Percentiles rank a stretch among this genome's conserved stretches.
These are phyloP conservation scores for Zopfochytrium polystomum DNA, from an alignment of 371 early-diverging fungal genomes.

Conservation along the genomic window DNA sequence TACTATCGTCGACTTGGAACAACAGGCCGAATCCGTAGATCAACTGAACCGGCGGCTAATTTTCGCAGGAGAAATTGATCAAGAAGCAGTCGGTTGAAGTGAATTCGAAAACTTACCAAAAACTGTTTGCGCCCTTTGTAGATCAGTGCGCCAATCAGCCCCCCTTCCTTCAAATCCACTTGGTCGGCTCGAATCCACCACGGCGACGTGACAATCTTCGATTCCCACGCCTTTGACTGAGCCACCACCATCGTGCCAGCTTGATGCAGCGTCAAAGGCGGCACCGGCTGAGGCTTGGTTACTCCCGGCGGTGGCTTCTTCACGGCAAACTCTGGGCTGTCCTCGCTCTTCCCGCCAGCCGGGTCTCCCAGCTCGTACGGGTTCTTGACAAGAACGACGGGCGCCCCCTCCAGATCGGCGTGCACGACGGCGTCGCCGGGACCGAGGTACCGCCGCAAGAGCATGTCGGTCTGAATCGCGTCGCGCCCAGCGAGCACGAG, in stretches of 20 bases:
- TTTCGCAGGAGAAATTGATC: not conserved
- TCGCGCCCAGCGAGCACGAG: constrained; percentile 96
- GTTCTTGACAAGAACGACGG: constrained; percentile 92
- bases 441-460: constrained; percentile 57
- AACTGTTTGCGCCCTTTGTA: constrained; percentile 94
- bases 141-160: constrained; percentile 74
- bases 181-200: constrained; percentile 93
- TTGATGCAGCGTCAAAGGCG: constrained; percentile 88
- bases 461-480: constrained; percentile 94
- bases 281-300: constrained; percentile 50
- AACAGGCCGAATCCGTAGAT: constrained; percentile 96
- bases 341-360: no score
- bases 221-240: constrained; percentile 97
- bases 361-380: constrained; percentile 15
- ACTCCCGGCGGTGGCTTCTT: constrained; percentile 9
- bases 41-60: constrained; percentile 82
- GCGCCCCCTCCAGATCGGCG: constrained; percentile 95
- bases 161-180: constrained; percentile 88
- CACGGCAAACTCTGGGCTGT: no score
- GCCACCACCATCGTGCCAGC: constrained; percentile 97
- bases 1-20: constrained; percentile 79
- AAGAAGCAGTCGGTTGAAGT: not conserved
- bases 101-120: constrained; percentile 23
- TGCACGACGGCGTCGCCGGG: constrained; percentile 91
- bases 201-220: constrained; percentile 91